Evolutionary conservation across 1,284 basidiomycete genomes (phyloP), one percentile per base, ranked within the genome.

Genomic region (Erythrobasidium hasegawianum): DNA sequence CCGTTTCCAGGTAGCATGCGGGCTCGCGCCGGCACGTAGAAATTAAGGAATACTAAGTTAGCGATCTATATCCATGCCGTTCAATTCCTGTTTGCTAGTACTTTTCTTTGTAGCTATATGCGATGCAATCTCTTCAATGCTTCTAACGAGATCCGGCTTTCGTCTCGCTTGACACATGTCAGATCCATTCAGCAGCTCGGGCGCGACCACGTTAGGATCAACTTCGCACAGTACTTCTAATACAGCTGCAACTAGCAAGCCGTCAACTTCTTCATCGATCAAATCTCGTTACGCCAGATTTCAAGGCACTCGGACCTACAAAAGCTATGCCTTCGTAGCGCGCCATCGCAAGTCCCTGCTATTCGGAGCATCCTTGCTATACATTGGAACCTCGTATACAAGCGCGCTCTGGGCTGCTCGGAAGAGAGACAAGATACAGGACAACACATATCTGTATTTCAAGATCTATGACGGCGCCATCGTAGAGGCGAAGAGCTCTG

Each of bases 401-500:
- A n/a, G 45, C 2, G 71, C 71, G 57, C 59, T 57, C 22, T 33
- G 53, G 41, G 41, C 58, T 20, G 72, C 71, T 0, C 47, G 57
- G 33, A 69, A 69, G 39, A 61, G 73, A 8, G 73, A 73, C 29
- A 29, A 54, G 14, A 64, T 74, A 10, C 67, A 69, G 16, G 68
- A 70, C 47, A 69, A 71, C 49, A 69, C 71, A 5, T 69, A 70
- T 39, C 66, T 74, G 47, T 71, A 71, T 64, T 75, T 73, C 73
- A 74, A 74, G 67, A 68, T 75, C 43, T 73, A 75, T 52, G 61
- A 68, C 57, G 70, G 72, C 4, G 70, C 71, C 7, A 74, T 74
- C 59, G 73, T 74, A 38, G 73, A 75, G 52, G 71, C 72, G 0
- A 73, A 71, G 49, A 70, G 24, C 24, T 50, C 67, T 5, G 53